Conservation (phyloP, 768 basidiomycete species). For the Trametes cinnabarina region DNA sequence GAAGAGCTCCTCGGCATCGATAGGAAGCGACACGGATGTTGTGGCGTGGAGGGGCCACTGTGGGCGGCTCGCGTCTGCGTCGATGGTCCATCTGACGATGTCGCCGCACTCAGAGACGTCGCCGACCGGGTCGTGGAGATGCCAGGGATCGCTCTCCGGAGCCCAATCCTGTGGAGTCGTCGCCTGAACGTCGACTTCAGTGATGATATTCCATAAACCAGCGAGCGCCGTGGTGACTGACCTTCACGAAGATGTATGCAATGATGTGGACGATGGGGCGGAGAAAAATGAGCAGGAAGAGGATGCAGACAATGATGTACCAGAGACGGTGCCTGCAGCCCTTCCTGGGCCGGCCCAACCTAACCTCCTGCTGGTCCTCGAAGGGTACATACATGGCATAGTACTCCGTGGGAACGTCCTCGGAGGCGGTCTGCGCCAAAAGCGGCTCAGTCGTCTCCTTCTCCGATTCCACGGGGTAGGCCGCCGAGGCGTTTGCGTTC, state of each 20-base stretch:
- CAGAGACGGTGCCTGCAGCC: slow-evolving; percentile 17
- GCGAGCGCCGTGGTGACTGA: too few relatives aligned
- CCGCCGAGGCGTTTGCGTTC: neutral
- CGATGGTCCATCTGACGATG: slow-evolving; percentile 8
- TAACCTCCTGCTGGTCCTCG: neutral
- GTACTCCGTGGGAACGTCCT: neutral
- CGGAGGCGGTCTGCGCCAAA: neutral
- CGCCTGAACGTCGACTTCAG: too few relatives aligned
- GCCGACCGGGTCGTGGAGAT: neutral
- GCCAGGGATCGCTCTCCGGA: neutral
- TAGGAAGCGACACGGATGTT: slow-evolving; percentile 15
- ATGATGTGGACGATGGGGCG: neutral
- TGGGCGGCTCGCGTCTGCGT: neutral
- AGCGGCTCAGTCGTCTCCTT: neutral
- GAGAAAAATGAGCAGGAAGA: slow-evolving; percentile 2
- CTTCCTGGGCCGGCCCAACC: slow-evolving; percentile 4
- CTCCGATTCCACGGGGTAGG: neutral
- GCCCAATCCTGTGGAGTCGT: neutral
- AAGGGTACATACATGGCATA: slow-evolving; percentile 1
- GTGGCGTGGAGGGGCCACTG: slow-evolving; percentile 5
- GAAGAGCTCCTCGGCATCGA: slow-evolving; percentile 12
- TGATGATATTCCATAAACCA: too few relatives aligned
- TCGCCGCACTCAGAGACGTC: neutral
- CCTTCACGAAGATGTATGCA: neutral
- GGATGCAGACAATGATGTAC: slow-evolving; percentile 7